A percentile compares a stretch with the other conserved stretches of the same genome.
phyloP scores from a whole-genome alignment of 306 rosid species.

The apple (Malus domestica) region DNA sequence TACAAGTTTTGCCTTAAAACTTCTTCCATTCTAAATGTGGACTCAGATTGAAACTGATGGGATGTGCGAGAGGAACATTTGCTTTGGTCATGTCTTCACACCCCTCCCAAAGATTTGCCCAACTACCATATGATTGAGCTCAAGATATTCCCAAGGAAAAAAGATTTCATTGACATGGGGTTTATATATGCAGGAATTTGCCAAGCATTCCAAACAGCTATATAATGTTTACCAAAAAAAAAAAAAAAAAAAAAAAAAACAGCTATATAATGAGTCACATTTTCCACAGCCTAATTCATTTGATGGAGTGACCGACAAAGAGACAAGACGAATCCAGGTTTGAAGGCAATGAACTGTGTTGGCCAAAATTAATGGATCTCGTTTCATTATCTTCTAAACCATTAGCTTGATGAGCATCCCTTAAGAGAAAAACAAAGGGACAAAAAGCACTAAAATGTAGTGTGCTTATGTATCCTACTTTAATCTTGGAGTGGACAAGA shows the following conservation, averaged over 20 bases:
- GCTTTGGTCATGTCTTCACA: conserved; percentile 6
- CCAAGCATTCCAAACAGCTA: neutral
- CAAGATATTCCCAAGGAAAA: conserved; percentile 2
- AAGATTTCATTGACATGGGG: neutral
- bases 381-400: neutral
- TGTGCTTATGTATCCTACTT: neutral
- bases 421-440: neutral
- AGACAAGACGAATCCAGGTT: neutral
- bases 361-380: neutral
- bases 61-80: conserved; percentile 5
- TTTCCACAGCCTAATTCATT: neutral
- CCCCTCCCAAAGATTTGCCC: neutral
- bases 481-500: neutral
- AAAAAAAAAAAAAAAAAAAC: no score
- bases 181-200: neutral
- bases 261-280: neutral
- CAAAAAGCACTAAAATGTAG: neutral
- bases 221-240: no score
- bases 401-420: neutral
- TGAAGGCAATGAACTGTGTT: neutral
- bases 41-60: neutral
- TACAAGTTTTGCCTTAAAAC: neutral
- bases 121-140: neutral
- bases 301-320: neutral
- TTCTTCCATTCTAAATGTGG: neutral